Percentiles rank a stretch among this genome's conserved stretches.
Conservation (phyloP, 768 basidiomycete species). For the Leccinum aurantiacum region DNA sequence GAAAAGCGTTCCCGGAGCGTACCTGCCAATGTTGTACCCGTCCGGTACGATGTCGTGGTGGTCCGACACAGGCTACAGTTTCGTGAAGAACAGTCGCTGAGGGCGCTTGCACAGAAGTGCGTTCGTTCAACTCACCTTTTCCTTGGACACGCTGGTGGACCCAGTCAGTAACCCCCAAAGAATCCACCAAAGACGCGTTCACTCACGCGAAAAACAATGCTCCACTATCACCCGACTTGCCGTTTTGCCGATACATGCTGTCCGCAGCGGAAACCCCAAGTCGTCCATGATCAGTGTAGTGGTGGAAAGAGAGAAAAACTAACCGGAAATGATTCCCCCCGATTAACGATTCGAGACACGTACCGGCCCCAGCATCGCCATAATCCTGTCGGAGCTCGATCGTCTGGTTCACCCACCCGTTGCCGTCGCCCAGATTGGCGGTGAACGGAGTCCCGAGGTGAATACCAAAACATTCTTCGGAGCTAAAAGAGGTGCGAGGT, state of each 20-base stretch:
- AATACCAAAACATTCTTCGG: constrained; percentile 39
- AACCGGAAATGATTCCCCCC: constrained; percentile 53
- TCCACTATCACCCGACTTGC: constrained; percentile 46
- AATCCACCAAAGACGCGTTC: no score
- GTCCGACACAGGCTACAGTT: constrained; percentile 30
- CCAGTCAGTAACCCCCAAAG: background rate
- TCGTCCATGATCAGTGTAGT: background rate
- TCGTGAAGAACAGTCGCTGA: background rate
- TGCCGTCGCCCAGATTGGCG: constrained; percentile 50
- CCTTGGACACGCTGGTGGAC: constrained; percentile 44
- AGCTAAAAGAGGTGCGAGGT: constrained; percentile 25
- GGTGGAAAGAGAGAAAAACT: background rate
- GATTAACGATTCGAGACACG: constrained; percentile 45
- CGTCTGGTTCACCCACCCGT: constrained; percentile 44
- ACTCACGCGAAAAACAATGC: constrained; percentile 62
- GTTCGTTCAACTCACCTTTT: constrained; percentile 34
- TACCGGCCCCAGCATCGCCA: constrained; percentile 35
- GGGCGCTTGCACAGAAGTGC: background rate
- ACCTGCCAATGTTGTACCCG: constrained; percentile 52
- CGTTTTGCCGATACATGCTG: constrained; percentile 59
- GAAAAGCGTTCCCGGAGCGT: constrained; percentile 5
- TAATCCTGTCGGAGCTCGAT: constrained; percentile 47
- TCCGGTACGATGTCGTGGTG: constrained; percentile 45
- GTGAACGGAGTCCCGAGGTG: constrained; percentile 39
- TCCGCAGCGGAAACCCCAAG: background rate